Conservation (phyloP, 108 stramenopile genomes). For the Cyclotella distinguenda region DNA sequence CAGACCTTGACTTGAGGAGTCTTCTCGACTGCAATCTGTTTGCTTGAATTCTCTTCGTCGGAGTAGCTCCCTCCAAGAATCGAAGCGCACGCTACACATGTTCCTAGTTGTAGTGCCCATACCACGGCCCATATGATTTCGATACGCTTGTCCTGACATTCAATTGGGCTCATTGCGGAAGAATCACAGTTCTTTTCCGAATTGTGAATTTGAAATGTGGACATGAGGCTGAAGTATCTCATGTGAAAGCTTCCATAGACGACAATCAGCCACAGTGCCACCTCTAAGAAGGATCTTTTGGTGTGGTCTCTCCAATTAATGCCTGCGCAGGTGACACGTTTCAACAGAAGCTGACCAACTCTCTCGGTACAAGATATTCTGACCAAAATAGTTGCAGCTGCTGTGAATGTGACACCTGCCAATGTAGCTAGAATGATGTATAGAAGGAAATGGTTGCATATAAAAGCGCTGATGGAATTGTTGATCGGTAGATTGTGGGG, state of each 20-base stretch:
- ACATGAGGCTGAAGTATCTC: background rate
- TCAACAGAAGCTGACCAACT: slow-evolving; percentile 1
- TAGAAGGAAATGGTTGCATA: background rate
- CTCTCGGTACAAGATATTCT: slow-evolving; percentile 5
- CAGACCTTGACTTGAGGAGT: background rate
- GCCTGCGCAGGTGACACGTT: slow-evolving; percentile 7
- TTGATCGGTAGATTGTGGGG: background rate
- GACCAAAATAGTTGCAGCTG: slow-evolving; percentile 5
- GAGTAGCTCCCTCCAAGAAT: slow-evolving; percentile 5
- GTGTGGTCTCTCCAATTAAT: slow-evolving; percentile 6
- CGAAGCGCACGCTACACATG: background rate
- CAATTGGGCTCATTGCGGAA: background rate
- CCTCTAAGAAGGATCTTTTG: background rate
- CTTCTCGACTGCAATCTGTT: background rate
- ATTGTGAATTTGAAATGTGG: background rate
- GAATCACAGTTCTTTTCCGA: background rate
- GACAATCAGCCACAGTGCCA: slow-evolving; percentile 7
- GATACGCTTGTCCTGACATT: background rate
- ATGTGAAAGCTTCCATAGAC: slow-evolving; percentile 7
- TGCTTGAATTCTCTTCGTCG: background rate
- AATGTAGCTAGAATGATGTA: slow-evolving; percentile 1
- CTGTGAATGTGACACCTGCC: slow-evolving; percentile 7
- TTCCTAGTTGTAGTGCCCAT: slow-evolving; percentile 14
- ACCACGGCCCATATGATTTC: slow-evolving; percentile 8
- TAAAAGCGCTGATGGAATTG: background rate